phyloP scores from a whole-genome alignment of 2,329 filamentous ascomycete species.

The Phialemoniopsis sp. region DNA sequence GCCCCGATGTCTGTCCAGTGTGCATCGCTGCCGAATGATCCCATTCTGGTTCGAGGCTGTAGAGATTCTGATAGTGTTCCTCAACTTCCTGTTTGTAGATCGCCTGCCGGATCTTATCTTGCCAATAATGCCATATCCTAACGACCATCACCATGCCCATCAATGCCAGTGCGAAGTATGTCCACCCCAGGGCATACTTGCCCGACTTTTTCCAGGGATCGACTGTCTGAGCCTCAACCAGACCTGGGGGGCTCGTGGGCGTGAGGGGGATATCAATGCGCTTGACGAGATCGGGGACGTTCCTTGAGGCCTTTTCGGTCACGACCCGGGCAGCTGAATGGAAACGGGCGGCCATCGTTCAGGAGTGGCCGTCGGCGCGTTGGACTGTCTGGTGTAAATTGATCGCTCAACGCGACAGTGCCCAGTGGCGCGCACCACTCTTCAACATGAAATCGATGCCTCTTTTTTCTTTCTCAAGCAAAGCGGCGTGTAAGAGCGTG shows the following conservation, averaged over 20 bases:
- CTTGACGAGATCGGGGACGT: conserved; percentile 37
- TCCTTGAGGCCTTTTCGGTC: conserved; percentile 24
- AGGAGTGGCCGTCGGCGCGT: too few relatives aligned
- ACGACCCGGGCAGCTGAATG: conserved; percentile 23
- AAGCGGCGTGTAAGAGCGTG: too few relatives aligned
- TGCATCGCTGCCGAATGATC: conserved; percentile 36
- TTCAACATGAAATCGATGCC: too few relatives aligned
- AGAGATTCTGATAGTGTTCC: conserved; percentile 53
- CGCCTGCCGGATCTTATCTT: conserved; percentile 87
- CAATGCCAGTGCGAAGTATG: conserved; percentile 78
- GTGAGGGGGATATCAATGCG: conserved; percentile 59
- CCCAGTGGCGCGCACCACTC: too few relatives aligned
- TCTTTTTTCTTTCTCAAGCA: too few relatives aligned
- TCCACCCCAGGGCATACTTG: conserved; percentile 84
- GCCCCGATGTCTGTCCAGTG: conserved; percentile 42
- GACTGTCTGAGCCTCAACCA: conserved; percentile 57
- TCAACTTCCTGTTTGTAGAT: conserved; percentile 80
- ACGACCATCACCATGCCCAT: conserved; percentile 63
- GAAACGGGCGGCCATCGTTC: conserved; percentile 33
- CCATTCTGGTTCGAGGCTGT: conserved; percentile 45
- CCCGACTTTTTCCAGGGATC: conserved; percentile 80
- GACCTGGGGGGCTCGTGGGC: conserved; percentile 54
- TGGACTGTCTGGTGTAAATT: too few relatives aligned
- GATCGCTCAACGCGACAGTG: too few relatives aligned
- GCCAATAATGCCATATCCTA: conserved; percentile 84